A percentile compares a stretch with the other conserved stretches of the same genome.
phyloP scores from a whole-genome alignment of 2,329 filamentous ascomycete species.

The Zasmidium angulare region DNA sequence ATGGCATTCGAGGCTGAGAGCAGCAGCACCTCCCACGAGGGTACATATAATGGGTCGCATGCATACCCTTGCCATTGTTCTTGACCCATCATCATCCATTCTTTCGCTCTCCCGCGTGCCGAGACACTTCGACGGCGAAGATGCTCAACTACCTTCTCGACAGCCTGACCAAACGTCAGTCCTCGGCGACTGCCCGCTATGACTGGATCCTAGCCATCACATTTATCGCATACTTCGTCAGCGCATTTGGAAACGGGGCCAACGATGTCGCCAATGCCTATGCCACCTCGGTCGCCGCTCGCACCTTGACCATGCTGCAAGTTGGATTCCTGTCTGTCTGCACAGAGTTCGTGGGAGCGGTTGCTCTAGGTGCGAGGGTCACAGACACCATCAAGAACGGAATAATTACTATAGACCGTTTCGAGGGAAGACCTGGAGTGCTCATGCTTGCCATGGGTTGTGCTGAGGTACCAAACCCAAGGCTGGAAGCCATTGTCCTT shows the following conservation, averaged over 20 bases:
- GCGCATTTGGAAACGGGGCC: slow-evolving; percentile 61
- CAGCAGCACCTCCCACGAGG: not conserved
- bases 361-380: slow-evolving; percentile 52
- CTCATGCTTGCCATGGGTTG: slow-evolving; percentile 50
- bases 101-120: not conserved
- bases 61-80: not conserved
- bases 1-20: not conserved
- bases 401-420: slow-evolving; percentile 52
- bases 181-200: slow-evolving; percentile 2
- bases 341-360: slow-evolving; percentile 54
- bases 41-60: not conserved
- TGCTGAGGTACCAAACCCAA: too few relatives aligned
- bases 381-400: slow-evolving; percentile 62
- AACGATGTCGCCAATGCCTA: slow-evolving; percentile 56
- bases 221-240: slow-evolving; percentile 61
- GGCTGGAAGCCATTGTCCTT: too few relatives aligned
- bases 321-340: slow-evolving; percentile 47
- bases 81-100: not conserved
- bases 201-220: slow-evolving; percentile 51
- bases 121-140: not conserved
- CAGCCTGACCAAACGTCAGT: not conserved
- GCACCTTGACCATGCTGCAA: slow-evolving; percentile 52
- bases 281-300: slow-evolving; percentile 51
- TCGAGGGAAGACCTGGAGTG: slow-evolving; percentile 47
- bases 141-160: not conserved